Conservation (phyloP, 129 eudicot species). For the Sambucus nigra region DNA sequence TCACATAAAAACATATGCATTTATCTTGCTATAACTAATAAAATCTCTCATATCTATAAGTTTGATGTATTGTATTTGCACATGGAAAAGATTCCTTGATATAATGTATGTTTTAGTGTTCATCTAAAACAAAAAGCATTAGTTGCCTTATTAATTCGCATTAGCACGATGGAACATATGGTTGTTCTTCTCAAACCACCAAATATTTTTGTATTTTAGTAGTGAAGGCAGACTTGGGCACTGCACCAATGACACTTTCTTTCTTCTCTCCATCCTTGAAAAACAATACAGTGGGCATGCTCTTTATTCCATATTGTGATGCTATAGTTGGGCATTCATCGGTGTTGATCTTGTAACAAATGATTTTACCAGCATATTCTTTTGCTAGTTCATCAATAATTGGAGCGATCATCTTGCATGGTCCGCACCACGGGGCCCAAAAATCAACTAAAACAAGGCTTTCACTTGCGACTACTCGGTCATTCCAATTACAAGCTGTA, state of each 20-base stretch:
- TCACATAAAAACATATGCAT: too few relatives aligned
- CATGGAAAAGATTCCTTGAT: too few relatives aligned
- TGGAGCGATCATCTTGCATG: conserved; percentile 49
- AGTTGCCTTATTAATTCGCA: too few relatives aligned
- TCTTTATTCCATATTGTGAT: conserved; percentile 34
- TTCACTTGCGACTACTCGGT: conserved; percentile 31
- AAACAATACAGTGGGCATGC: conserved; percentile 48
- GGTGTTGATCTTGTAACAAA: conserved; percentile 40
- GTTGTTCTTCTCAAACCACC: background rate
- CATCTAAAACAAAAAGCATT: too few relatives aligned
- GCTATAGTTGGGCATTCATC: conserved; percentile 46
- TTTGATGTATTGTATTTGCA: too few relatives aligned
- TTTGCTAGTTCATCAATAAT: conserved; percentile 40
- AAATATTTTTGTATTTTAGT: conserved; percentile 36
- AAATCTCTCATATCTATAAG: too few relatives aligned
- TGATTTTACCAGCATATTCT: conserved; percentile 35
- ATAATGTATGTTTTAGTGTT: too few relatives aligned
- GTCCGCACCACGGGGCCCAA: conserved; percentile 55
- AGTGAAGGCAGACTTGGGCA: conserved; percentile 39
- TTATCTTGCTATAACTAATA: too few relatives aligned
- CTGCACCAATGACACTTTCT: conserved; percentile 39
- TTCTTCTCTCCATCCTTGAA: conserved; percentile 50
- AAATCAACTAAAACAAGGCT: conserved; percentile 46
- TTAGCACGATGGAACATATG: too few relatives aligned
- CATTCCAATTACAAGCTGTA: conserved; percentile 42